Conservation (phyloP, 139 green algal genomes). For the Micractinium sp. region DNA sequence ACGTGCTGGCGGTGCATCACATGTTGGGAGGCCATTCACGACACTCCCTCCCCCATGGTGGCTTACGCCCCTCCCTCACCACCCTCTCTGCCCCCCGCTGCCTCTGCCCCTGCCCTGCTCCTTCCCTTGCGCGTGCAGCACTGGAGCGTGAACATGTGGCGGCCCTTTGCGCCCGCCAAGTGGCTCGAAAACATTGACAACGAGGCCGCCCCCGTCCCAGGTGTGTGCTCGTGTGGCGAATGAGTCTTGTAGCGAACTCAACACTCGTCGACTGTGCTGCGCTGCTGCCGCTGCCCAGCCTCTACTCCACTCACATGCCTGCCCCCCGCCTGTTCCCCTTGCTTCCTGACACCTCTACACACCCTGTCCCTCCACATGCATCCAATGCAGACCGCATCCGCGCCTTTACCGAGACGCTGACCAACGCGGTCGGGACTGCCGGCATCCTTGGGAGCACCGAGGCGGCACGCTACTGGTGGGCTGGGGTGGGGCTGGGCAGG, state of each 20-base stretch:
- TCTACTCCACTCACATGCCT: too few relatives aligned
- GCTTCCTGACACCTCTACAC: too few relatives aligned
- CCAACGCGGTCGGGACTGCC: slow-evolving; percentile 6
- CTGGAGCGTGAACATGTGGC: slow-evolving; percentile 29
- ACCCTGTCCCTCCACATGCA: neutral
- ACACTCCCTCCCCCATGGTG: too few relatives aligned
- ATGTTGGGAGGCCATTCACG: too few relatives aligned
- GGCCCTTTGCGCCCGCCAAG: neutral
- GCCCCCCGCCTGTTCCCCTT: too few relatives aligned
- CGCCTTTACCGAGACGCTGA: slow-evolving; percentile 37
- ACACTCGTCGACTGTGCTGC: too few relatives aligned
- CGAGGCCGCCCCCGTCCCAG: neutral
- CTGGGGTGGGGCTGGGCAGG: neutral
- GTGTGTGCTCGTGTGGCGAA: neutral
- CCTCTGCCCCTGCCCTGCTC: too few relatives aligned
- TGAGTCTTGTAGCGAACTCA: too few relatives aligned
- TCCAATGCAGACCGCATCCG: slow-evolving; percentile 28
- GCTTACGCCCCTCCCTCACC: too few relatives aligned
- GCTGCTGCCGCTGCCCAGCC: neutral
- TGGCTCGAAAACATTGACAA: slow-evolving; percentile 11
- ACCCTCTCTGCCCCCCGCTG: too few relatives aligned
- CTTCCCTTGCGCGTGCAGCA: neutral
- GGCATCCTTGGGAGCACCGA: slow-evolving; percentile 24
- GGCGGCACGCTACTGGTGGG: slow-evolving; percentile 33
- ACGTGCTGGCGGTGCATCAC: too few relatives aligned